A percentile compares a stretch with the other conserved stretches of the same genome.
These are phyloP conservation scores for Epichloe aotearoae DNA, from an alignment of 2,329 filamentous ascomycete genomes.

Conservation along the genomic window DNA sequence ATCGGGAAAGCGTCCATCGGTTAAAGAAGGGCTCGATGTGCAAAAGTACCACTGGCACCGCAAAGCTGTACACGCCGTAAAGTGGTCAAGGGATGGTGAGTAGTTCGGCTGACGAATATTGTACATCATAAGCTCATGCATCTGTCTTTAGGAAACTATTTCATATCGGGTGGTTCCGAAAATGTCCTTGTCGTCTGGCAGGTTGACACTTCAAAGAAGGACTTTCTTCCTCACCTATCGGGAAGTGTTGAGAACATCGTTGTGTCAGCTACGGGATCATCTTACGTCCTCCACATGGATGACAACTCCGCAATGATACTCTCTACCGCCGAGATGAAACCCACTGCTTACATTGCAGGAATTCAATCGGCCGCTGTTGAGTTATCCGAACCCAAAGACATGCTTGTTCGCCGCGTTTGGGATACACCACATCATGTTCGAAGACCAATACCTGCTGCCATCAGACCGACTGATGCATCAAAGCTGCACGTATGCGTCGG, in stretches of 20 bases:
- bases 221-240: conserved; percentile 81
- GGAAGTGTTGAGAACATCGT: conserved; percentile 74
- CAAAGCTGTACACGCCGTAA: conserved; percentile 66
- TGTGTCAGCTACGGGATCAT: conserved; percentile 64
- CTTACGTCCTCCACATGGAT: conserved; percentile 73
- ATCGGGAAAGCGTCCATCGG: conserved; percentile 23
- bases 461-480: conserved; percentile 49
- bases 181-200: conserved; percentile 89
- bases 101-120: not conserved
- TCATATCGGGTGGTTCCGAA: conserved; percentile 86
- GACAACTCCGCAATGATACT: conserved; percentile 89
- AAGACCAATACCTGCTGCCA: conserved; percentile 42
- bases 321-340: conserved; percentile 78
- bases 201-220: conserved; percentile 68
- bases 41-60: conserved; percentile 86
- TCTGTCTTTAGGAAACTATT: conserved; percentile 57
- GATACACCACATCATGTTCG: conserved; percentile 28
- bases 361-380: conserved; percentile 54
- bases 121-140: conserved; percentile 16
- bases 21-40: conserved; percentile 38
- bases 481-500: conserved; percentile 57
- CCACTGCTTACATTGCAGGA: conserved; percentile 71
- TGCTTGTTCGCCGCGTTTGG: conserved; percentile 39
- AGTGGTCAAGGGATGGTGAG: conserved; percentile 84
- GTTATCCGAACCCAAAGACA: conserved; percentile 35